Evolutionary conservation across 805 yeast genomes (phyloP).

Genomic region (Ogataea pilisensis): DNA sequence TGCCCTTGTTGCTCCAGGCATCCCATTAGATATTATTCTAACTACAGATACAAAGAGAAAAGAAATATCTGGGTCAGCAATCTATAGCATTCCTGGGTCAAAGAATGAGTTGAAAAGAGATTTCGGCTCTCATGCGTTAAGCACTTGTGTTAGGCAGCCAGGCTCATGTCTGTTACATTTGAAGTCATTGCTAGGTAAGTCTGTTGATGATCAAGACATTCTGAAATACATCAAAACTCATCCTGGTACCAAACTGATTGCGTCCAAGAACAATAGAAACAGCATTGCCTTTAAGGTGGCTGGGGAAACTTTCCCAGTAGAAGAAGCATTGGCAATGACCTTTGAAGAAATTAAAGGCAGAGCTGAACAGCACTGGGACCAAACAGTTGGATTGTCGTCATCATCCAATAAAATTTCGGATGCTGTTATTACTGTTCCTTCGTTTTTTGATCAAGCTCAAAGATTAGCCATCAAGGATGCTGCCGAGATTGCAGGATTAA

Average conservation of each 20-base stretch:
- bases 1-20: slow-evolving; percentile 84
- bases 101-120: slow-evolving; percentile 57
- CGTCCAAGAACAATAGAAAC: slow-evolving; percentile 40
- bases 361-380: slow-evolving; percentile 58
- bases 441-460: slow-evolving; percentile 58
- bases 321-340: slow-evolving; percentile 84
- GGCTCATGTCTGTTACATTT: slow-evolving; percentile 58
- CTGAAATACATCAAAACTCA: slow-evolving; percentile 47
- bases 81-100: slow-evolving; percentile 38
- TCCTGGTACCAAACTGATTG: slow-evolving; percentile 53
- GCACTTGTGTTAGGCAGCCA: slow-evolving; percentile 72
- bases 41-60: slow-evolving; percentile 91
- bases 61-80: slow-evolving; percentile 74
- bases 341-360: slow-evolving; percentile 60
- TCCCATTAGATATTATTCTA: slow-evolving; percentile 80
- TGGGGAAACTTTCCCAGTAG: slow-evolving; percentile 41
- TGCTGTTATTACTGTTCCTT: slow-evolving; percentile 75
- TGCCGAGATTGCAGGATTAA: slow-evolving; percentile 62
- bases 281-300: slow-evolving; percentile 56
- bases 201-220: slow-evolving; percentile 44
- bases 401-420: slow-evolving; percentile 37
- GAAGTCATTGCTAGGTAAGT: slow-evolving; percentile 69
- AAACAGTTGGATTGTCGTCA: slow-evolving; percentile 41
- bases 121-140: slow-evolving; percentile 72
- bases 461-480: slow-evolving; percentile 71